These are phyloP conservation scores for Irpex rosettiformis DNA, from an alignment of 1,284 basidiomycete genomes.

Conservation along the genomic window DNA sequence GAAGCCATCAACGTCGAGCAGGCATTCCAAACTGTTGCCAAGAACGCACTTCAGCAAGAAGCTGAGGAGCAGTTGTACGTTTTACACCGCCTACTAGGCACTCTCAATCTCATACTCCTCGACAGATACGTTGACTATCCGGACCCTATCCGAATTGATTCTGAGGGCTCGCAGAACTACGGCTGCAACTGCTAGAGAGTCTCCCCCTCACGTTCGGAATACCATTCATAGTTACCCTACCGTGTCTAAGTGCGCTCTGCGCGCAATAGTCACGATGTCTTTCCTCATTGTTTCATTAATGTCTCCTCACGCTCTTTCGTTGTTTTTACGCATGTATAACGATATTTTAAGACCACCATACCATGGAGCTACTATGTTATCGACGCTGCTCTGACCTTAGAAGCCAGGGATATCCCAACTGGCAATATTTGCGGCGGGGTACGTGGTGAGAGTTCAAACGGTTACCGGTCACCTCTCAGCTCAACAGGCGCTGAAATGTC, in stretches of 20 bases:
- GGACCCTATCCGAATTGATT: slow-evolving; percentile 97
- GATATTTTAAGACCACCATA: slow-evolving; percentile 11
- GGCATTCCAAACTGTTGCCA: slow-evolving; percentile 98
- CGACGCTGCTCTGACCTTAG: neutral
- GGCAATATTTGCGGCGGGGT: neutral
- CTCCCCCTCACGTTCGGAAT: slow-evolving; percentile 5
- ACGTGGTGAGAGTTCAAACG: neutral
- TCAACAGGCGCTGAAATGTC: neutral
- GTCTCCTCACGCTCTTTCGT: slow-evolving; percentile 11
- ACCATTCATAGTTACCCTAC: slow-evolving; percentile 23
- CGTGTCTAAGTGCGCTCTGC: slow-evolving; percentile 12
- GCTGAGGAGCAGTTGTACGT: slow-evolving; percentile 92
- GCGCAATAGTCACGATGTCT: neutral
- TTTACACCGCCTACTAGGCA: slow-evolving; percentile 7
- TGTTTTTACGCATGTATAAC: slow-evolving; percentile 14
- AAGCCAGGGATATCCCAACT: neutral
- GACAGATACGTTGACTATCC: slow-evolving; percentile 96
- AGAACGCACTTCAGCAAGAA: slow-evolving; percentile 97
- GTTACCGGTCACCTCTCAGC: neutral
- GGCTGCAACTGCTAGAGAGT: slow-evolving; percentile 83
- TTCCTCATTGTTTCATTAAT: slow-evolving; percentile 15
- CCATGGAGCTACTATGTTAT: neutral
- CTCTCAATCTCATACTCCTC: slow-evolving; percentile 7
- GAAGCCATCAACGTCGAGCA: slow-evolving; percentile 99
- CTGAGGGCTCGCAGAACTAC: slow-evolving; percentile 87